Evolutionary conservation across 331 rosid species (phyloP).

Genomic region (Rhamnella rubrinervis): DNA sequence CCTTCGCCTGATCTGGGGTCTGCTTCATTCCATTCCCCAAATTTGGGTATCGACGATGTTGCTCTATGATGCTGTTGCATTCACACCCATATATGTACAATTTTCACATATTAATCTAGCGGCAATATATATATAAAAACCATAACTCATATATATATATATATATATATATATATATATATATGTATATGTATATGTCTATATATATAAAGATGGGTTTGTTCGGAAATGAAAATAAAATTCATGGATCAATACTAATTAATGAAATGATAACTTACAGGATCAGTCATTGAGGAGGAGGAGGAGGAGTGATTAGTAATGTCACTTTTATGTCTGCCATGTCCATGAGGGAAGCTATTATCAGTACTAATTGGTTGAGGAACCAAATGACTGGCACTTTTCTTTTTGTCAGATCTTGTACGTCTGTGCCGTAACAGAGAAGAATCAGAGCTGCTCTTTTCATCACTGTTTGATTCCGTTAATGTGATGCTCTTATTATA

Average conservation of each 20-base stretch:
- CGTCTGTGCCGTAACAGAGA: constrained; percentile 4
- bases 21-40: constrained; percentile 63
- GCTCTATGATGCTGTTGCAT: constrained; percentile 32
- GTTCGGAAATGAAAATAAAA: too few species aligned
- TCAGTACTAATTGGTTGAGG: constrained; percentile 1
- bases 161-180: too few species aligned
- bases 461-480: constrained; percentile 24
- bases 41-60: constrained; percentile 49
- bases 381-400: constrained; percentile 2
- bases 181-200: too few species aligned
- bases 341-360: not conserved
- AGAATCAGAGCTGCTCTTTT: constrained; percentile 19
- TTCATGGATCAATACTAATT: too few species aligned
- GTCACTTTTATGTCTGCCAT: not conserved
- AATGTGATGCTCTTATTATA: constrained; percentile 11
- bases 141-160: too few species aligned
- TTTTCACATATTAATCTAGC: not conserved
- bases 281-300: not conserved
- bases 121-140: not conserved
- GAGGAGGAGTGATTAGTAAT: not conserved
- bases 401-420: constrained; percentile 24
- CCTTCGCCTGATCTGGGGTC: constrained; percentile 69
- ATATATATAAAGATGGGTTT: too few species aligned
- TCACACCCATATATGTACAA: too few species aligned
- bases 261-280: constrained; percentile 6